These are phyloP conservation scores for Acanthamoeba lenticulata DNA, from an alignment of 208 protist species.

Conservation along the genomic window DNA sequence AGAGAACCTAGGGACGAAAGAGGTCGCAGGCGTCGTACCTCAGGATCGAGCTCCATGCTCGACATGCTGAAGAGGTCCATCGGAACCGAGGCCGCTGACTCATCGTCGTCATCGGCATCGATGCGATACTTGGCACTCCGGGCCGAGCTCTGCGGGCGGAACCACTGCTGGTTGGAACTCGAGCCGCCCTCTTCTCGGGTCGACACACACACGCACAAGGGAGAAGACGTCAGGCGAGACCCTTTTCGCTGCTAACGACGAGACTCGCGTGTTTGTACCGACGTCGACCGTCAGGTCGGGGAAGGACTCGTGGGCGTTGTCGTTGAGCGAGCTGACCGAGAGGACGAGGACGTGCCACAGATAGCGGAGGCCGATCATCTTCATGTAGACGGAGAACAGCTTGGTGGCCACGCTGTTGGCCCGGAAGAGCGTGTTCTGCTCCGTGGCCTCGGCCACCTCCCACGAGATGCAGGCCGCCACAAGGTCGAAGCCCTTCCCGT, in stretches of 20 bases:
- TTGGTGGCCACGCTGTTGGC: background rate
- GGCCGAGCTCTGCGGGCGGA: background rate
- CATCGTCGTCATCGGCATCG: background rate
- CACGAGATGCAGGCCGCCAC: background rate
- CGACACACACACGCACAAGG: too few relatives aligned
- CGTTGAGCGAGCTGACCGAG: conserved; percentile 25
- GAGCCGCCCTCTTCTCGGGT: background rate
- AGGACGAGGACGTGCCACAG: background rate
- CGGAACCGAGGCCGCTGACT: background rate
- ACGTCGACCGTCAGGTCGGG: background rate
- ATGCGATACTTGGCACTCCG: background rate
- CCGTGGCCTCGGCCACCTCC: background rate
- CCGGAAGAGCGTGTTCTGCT: background rate
- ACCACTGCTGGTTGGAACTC: background rate
- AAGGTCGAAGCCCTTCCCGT: background rate
- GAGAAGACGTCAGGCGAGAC: too few relatives aligned
- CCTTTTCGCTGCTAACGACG: background rate
- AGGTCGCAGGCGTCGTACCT: background rate
- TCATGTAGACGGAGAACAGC: background rate
- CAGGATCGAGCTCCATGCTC: background rate
- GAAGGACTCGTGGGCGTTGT: conserved; percentile 18
- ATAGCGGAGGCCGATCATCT: background rate
- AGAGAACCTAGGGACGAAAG: too few relatives aligned
- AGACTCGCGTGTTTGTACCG: background rate
- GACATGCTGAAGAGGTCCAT: background rate